Evolutionary conservation across 2,329 filamentous ascomycete genomes (phyloP), one percentile per base, ranked within the genome.

Genomic region (Verticillium dahliae): DNA sequence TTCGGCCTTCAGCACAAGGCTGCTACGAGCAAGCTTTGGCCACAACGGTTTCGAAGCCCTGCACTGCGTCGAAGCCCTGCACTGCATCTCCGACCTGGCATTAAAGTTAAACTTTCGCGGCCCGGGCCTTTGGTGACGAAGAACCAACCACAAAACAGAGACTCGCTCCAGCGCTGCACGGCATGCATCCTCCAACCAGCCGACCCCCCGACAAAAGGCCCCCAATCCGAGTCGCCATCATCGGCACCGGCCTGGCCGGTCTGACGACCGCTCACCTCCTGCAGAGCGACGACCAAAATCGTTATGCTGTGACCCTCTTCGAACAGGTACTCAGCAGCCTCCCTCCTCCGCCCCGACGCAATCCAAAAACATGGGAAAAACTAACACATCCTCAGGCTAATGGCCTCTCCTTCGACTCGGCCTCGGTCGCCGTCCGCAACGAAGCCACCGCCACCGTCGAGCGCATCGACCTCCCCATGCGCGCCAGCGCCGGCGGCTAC

Each of bases 401-500:
- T 3, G 63, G 60, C 11, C 68, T 78, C 1, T 73, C 76, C 0
- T 73, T 78, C 57, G 75, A 76, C 62, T 70, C 72, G 7, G 74
- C 75, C 1, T 78, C 76, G 1, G 71, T 78, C 7, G 69, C 74
- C 1, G 62, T 78, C 50, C 66, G 67, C 11, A 70, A 77, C 59
- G 67, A 68, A 6, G 64, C 60, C 9, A 72, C 70, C 6, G 70
- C 69, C 52, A 15, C 60, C 1, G 64, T 65, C 7, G 76, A 78
- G 63, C 71, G 74, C 10, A 68, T 78, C 38, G 75, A 78, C 59
- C 60, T 78, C 4, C 76, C 76, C 4, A 75, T 75, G 71, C 74
- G 76, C 33, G 73, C 73, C 4, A 70, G 69, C 60, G 72, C 73
- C 0, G 71, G 69, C 7, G 74, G 76, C 22, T 87, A 83, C 69